phyloP scores from a whole-genome alignment of 805 yeast species.

The Phaffomyces opuntiae region DNA sequence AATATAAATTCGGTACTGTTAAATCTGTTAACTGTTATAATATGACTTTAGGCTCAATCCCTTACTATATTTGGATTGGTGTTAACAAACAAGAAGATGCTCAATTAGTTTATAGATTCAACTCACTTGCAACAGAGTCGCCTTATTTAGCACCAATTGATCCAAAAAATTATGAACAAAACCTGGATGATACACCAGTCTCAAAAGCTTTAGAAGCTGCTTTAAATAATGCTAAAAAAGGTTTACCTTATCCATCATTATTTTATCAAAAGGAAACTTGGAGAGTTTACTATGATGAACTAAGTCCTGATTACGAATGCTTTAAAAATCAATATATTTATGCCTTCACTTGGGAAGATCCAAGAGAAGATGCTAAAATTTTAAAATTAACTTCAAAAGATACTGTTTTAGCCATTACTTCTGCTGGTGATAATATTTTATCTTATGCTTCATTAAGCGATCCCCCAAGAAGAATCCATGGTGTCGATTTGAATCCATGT shows the following conservation, averaged over 20 bases:
- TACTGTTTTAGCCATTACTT: conserved; percentile 74
- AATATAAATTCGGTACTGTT: conserved; percentile 75
- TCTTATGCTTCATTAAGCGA: conserved; percentile 62
- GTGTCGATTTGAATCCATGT: conserved; percentile 78
- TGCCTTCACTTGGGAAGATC: conserved; percentile 91
- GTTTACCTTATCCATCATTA: conserved; percentile 72
- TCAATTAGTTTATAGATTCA: conserved; percentile 45
- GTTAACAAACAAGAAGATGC: conserved; percentile 51
- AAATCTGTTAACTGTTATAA: conserved; percentile 67
- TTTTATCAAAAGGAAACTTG: conserved; percentile 73
- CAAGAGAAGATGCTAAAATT: conserved; percentile 68
- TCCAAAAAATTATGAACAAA: conserved; percentile 16
- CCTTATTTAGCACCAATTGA: conserved; percentile 65
- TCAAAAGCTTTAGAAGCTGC: conserved; percentile 80
- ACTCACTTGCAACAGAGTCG: conserved; percentile 73
- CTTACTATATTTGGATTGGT: conserved; percentile 81
- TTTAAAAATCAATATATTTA: conserved; percentile 76
- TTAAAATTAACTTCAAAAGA: conserved; percentile 55
- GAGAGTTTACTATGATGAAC: conserved; percentile 75
- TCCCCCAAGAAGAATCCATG: conserved; percentile 74
- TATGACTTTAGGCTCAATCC: conserved; percentile 60
- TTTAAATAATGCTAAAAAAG: conserved; percentile 48
- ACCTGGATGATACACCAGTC: conserved; percentile 27
- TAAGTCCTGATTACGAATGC: conserved; percentile 58
- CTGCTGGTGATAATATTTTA: conserved; percentile 79